These are phyloP conservation scores for Cryphonectria radicalis DNA, from an alignment of 2,329 filamentous ascomycete species.

Conservation along the genomic window DNA sequence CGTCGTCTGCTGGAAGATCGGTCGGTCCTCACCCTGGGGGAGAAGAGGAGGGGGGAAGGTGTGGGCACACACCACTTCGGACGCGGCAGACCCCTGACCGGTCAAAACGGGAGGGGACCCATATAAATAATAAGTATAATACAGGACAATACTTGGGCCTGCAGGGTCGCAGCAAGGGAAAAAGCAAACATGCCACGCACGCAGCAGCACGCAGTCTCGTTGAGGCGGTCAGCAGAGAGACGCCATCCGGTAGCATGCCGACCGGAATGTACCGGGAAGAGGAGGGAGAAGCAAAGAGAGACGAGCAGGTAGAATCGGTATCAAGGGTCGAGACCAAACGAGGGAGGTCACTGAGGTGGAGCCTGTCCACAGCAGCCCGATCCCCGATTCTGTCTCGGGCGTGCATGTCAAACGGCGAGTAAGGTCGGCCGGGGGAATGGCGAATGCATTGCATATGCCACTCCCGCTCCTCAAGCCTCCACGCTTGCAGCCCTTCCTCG, in stretches of 20 bases:
- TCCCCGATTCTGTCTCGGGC: conserved; percentile 26
- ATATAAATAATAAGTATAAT: conserved; percentile 5
- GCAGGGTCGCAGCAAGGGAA: conserved; percentile 5
- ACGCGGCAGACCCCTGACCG: conserved; percentile 4
- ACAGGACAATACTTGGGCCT: conserved; percentile 5
- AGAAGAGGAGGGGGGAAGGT: no score
- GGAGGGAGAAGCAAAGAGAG: conserved; percentile 1
- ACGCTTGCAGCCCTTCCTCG: conserved; percentile 13
- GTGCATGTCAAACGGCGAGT: conserved; percentile 20
- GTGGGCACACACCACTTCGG: not conserved
- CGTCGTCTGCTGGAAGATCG: conserved; percentile 1
- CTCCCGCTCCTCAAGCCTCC: conserved; percentile 17
- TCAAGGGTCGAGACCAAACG: conserved; percentile 14
- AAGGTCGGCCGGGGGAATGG: conserved; percentile 20
- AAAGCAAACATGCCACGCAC: conserved; percentile 22
- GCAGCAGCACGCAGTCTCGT: not conserved
- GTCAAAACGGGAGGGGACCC: conserved; percentile 8
- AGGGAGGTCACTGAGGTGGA: conserved; percentile 21
- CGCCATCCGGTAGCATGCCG: conserved; percentile 3
- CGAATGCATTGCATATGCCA: conserved; percentile 26
- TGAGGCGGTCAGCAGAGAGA: conserved; percentile 9
- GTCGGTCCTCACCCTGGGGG: not conserved
- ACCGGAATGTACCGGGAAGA: conserved; percentile 4
- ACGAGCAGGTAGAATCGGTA: conserved; percentile 3
- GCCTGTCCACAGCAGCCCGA: conserved; percentile 25